Conservation (phyloP, 179 eudicot genomes). For the Silene noctiflora region DNA sequence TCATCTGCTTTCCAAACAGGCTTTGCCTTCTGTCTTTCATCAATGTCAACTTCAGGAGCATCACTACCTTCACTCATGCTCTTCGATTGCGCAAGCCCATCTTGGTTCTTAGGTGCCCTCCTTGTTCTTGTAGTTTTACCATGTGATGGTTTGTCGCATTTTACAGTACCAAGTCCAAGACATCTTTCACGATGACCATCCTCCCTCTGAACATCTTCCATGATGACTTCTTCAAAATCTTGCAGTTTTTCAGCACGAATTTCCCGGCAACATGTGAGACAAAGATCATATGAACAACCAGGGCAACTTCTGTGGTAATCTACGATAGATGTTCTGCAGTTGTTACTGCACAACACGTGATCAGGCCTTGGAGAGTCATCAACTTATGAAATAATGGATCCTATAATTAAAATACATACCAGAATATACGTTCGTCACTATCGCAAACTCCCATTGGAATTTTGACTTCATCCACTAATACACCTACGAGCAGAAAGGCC, state of each 20-base stretch:
- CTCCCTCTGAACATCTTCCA: conserved; percentile 32
- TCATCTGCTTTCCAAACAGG: conserved; percentile 53
- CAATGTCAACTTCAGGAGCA: background rate
- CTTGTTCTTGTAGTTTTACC: too few relatives aligned
- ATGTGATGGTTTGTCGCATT: too few relatives aligned
- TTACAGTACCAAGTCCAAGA: background rate
- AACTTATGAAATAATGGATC: background rate
- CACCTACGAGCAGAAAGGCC: conserved; percentile 24
- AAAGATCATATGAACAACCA: conserved; percentile 54
- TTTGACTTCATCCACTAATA: conserved; percentile 30
- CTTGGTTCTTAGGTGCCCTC: background rate
- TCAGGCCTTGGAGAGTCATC: background rate
- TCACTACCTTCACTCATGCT: background rate
- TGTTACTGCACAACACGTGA: conserved; percentile 47
- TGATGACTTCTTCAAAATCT: conserved; percentile 35
- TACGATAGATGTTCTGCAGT: conserved; percentile 62
- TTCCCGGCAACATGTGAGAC: conserved; percentile 69
- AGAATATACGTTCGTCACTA: conserved; percentile 44
- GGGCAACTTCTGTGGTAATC: conserved; percentile 69
- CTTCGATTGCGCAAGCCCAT: background rate
- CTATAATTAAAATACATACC: conserved; percentile 34
- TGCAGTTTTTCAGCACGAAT: conserved; percentile 47
- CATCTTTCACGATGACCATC: conserved; percentile 42
- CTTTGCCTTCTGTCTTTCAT: background rate
- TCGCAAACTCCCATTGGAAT: conserved; percentile 24